Percentiles rank a stretch among this genome's conserved stretches.
phyloP scores from a whole-genome alignment of 805 yeast genomes.

The Saccharomycopsis babjevae region DNA sequence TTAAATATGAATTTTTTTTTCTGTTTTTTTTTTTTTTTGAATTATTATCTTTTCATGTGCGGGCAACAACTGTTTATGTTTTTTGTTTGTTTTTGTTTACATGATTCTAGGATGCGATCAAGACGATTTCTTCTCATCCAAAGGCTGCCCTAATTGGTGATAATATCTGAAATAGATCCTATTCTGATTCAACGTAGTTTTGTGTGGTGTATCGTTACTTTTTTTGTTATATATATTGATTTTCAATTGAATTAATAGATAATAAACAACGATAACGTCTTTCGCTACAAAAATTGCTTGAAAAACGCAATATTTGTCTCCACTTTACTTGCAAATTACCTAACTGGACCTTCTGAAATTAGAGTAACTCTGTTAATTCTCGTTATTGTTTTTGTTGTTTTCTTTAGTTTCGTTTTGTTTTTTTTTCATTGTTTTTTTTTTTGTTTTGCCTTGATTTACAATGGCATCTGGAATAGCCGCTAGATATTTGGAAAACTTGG shows the following conservation, averaged over 20 bases:
- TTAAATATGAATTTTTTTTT: not conserved
- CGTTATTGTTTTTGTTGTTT: no score
- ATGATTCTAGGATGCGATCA: not conserved
- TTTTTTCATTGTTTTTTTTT: no score
- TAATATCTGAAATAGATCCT: not conserved
- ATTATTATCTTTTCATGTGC: conserved; percentile 3
- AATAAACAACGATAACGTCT: no score
- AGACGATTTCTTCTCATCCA: not conserved
- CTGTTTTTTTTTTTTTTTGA: not conserved
- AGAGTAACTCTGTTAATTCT: no score
- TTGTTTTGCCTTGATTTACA: not conserved
- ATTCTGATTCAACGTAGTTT: not conserved
- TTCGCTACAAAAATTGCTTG: no score
- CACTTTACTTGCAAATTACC: no score
- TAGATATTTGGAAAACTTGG: not conserved
- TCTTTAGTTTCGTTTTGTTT: no score
- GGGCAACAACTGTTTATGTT: not conserved
- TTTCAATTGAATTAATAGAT: no score
- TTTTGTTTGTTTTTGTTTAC: not conserved
- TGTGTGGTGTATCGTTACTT: no score
- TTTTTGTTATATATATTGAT: no score
- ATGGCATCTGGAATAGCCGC: conserved; percentile 1
- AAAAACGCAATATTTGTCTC: no score
- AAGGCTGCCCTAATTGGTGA: not conserved
- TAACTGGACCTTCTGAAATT: no score